These are phyloP conservation scores for Backusella psychrophila DNA, from an alignment of 192 early-diverging fungal genomes.

Conservation along the genomic window DNA sequence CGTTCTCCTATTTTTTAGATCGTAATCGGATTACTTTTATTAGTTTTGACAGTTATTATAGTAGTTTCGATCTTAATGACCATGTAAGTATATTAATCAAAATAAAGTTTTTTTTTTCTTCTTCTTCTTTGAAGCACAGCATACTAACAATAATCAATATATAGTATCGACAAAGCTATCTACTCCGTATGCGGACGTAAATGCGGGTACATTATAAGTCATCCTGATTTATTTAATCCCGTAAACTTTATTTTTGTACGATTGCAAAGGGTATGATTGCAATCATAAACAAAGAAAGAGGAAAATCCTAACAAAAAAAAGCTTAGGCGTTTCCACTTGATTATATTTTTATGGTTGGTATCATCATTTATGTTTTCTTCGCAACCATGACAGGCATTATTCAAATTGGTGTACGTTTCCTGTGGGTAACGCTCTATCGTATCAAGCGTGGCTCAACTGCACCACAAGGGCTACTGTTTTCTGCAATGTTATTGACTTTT, in stretches of 20 bases:
- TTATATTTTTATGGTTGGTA: constrained; percentile 42
- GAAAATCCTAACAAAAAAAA: neutral
- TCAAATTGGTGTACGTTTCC: constrained; percentile 49
- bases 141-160: neutral
- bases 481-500: constrained; percentile 44
- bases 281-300: neutral
- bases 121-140: neutral
- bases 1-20: constrained; percentile 7
- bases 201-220: constrained; percentile 53
- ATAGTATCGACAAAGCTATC: constrained; percentile 44
- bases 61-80: constrained; percentile 34
- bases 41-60: constrained; percentile 22
- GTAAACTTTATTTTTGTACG: constrained; percentile 50
- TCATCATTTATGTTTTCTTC: constrained; percentile 49
- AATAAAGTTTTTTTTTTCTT: neutral
- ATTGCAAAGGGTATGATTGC: constrained; percentile 37
- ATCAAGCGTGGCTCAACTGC: constrained; percentile 42
- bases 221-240: constrained; percentile 48
- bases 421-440: constrained; percentile 50
- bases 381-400: constrained; percentile 50
- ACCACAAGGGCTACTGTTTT: constrained; percentile 54
- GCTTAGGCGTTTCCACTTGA: constrained; percentile 51
- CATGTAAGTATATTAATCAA: constrained; percentile 22
- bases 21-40: constrained; percentile 21
- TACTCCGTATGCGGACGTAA: constrained; percentile 48